Percentiles rank a stretch among this genome's conserved stretches.
Conservation (phyloP, 2,329 filamentous ascomycete genomes). For the Colletotrichum phormii region DNA sequence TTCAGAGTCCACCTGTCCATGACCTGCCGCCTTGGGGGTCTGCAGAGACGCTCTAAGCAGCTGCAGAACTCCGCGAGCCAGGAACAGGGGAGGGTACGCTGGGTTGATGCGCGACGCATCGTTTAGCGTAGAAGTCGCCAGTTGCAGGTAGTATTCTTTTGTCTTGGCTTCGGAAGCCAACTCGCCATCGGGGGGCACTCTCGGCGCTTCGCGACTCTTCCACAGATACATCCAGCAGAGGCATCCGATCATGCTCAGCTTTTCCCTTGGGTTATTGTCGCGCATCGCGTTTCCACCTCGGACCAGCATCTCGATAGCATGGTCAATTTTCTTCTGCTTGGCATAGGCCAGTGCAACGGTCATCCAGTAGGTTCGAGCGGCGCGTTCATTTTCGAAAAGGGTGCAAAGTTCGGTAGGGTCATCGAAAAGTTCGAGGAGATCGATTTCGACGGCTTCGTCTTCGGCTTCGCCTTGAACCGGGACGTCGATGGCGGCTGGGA, state of each 20-base stretch:
- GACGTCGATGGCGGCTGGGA: slow-evolving; percentile 74
- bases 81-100: slow-evolving; percentile 88
- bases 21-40: slow-evolving; percentile 75
- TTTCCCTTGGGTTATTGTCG: slow-evolving; percentile 80
- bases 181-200: slow-evolving; percentile 70
- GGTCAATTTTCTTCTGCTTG: slow-evolving; percentile 93
- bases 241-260: slow-evolving; percentile 84
- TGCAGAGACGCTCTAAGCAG: slow-evolving; percentile 89
- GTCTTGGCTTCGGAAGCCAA: slow-evolving; percentile 81
- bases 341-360: slow-evolving; percentile 97
- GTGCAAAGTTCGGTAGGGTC: slow-evolving; percentile 96
- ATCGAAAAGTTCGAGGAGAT: slow-evolving; percentile 89
- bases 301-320: slow-evolving; percentile 79
- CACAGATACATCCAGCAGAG: slow-evolving; percentile 92
- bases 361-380: slow-evolving; percentile 95
- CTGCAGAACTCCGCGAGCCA: slow-evolving; percentile 90
- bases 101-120: slow-evolving; percentile 96
- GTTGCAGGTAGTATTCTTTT: slow-evolving; percentile 92
- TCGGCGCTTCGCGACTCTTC: slow-evolving; percentile 85
- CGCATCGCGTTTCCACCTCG: slow-evolving; percentile 80
- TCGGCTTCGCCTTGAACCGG: slow-evolving; percentile 73
- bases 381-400: slow-evolving; percentile 92
- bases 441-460: slow-evolving; percentile 88
- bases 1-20: slow-evolving; percentile 76
- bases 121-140: slow-evolving; percentile 91